Evolutionary conservation across 108 stramenopile genomes (phyloP), one percentile per base, ranked within the genome.

Genomic region (Fragilaria crotonensis): DNA sequence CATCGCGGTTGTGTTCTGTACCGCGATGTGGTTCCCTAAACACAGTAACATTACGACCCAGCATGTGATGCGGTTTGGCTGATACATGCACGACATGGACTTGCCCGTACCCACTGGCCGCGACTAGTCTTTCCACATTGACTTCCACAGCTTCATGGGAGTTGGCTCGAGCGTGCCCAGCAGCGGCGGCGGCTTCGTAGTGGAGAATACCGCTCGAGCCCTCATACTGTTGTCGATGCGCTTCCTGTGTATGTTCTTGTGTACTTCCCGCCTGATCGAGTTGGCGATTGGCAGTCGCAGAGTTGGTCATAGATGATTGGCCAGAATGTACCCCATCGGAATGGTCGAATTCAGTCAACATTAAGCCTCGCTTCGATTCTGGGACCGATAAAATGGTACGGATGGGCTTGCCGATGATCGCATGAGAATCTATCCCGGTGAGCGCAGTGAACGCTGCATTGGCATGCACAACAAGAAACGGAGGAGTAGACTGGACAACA

Each of bases 371-470:
- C 45, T 46, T 19, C 22, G 3, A 46, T 66, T 59, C 64, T 0
- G 75, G 68, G 5, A 77, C 44, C 4, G 73, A 61, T 33, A 81
- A 48, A 18, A 78, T 57, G 7, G 53, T 52, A 30, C 68, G 51
- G 25, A 86, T 32, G 9, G 79, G 77, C 33, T 77, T 78, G 11
- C 85, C 85, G 3, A 83, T 76, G 1, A 65, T 75, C 44, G 58
- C 19, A 47, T 79, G 77, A 27, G 81, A 72, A 50, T 87, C 72
- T 54, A 87, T 71, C 33, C 79, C 77, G 28, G 77, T 76, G 18
- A 87, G 75, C 23, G 67, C 62, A 28, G 76, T 71, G 54, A 68
- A 87, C n/a, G 85, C 79, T 33, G 85, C 85, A 64, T 87, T 87
- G 4, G 77, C 54, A 52, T 87, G 68, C 4, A 83, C 77, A 7